Conservation (phyloP, 768 basidiomycete species). For the Terana coerulea region DNA sequence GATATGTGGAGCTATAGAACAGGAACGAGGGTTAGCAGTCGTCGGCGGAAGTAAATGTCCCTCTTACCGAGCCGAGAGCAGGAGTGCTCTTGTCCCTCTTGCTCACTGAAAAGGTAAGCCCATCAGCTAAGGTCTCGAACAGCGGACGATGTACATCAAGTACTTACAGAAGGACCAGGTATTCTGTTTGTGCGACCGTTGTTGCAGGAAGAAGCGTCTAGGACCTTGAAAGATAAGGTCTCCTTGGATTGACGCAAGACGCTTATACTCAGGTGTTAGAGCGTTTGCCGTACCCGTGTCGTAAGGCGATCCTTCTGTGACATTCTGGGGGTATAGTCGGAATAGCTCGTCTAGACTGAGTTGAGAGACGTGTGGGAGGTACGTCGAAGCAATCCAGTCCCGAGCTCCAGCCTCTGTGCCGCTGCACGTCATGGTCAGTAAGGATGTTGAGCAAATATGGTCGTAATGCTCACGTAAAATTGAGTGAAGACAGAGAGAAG, state of each 20-base stretch:
- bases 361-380: conserved; percentile 19
- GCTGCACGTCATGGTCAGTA: not conserved
- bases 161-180: conserved; percentile 19
- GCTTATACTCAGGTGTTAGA: conserved; percentile 37
- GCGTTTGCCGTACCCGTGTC: conserved; percentile 42
- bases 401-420: conserved; percentile 23
- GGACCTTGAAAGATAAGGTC: conserved; percentile 25
- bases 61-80: conserved; percentile 4
- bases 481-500: conserved; percentile 24
- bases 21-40: not conserved
- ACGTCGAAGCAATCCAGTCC: conserved; percentile 16
- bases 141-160: too few species aligned
- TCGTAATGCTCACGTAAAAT: conserved; percentile 26
- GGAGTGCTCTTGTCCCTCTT: conserved; percentile 8
- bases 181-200: conserved; percentile 16
- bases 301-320: conserved; percentile 48
- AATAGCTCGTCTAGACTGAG: conserved; percentile 17
- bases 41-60: not conserved
- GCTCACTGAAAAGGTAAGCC: conserved; percentile 5
- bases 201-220: conserved; percentile 23
- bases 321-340: conserved; percentile 26
- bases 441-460: not conserved
- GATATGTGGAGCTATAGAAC: conserved; percentile 36
- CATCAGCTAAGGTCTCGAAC: not conserved
- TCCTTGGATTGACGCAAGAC: conserved; percentile 26